phyloP scores from a whole-genome alignment of 495 filamentous ascomycete genomes.

The Annulohypoxylon bovei region DNA sequence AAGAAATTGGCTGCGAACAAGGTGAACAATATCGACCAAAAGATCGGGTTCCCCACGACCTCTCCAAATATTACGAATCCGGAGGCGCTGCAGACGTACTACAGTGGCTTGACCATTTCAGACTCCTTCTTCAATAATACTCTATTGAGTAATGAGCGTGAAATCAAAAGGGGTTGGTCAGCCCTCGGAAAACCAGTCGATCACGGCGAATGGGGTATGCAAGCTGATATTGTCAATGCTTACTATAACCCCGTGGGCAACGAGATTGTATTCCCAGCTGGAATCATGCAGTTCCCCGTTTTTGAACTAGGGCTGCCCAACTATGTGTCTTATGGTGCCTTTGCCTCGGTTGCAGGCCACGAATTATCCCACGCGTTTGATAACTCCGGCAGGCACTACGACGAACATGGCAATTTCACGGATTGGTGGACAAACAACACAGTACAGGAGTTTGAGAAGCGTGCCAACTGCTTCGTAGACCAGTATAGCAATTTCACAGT shows the following conservation, averaged over 20 bases:
- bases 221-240: constrained; percentile 59
- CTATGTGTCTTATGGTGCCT: constrained; percentile 75
- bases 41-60: constrained; percentile 77
- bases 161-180: constrained; percentile 62
- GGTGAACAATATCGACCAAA: constrained; percentile 75
- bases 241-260: constrained; percentile 41
- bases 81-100: constrained; percentile 66
- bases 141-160: constrained; percentile 60
- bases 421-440: constrained; percentile 78
- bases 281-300: constrained; percentile 76
- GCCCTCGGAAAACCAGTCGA: constrained; percentile 69
- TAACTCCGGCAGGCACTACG: constrained; percentile 72
- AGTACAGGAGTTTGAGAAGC: constrained; percentile 67
- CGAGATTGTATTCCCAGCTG: constrained; percentile 69
- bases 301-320: constrained; percentile 70
- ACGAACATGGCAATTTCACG: constrained; percentile 71
- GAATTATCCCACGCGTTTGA: constrained; percentile 82
- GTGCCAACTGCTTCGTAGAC: constrained; percentile 74
- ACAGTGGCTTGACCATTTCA: constrained; percentile 63
- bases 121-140: constrained; percentile 70
- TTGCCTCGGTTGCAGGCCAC: constrained; percentile 76
- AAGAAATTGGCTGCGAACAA: constrained; percentile 71
- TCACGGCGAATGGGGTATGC: constrained; percentile 71
- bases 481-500: constrained; percentile 75
- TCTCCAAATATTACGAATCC: constrained; percentile 71